Base-by-base conservation (phyloP, 306 rosid species). In the Cucumis cinereus region DNA sequence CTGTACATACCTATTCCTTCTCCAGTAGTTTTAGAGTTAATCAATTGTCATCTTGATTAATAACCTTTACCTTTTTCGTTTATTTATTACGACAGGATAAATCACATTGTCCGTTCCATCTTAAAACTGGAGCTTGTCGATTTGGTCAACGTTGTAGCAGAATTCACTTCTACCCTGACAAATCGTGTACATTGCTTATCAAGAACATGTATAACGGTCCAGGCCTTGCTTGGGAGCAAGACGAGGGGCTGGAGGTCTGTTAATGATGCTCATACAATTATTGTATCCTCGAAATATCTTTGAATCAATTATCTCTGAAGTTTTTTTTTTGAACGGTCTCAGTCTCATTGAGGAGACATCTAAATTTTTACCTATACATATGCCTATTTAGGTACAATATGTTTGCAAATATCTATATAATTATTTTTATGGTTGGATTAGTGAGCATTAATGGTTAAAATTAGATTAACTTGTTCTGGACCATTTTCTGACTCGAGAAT, bases 161-260 rank as follows among this genome's bases (percentile, higher is more conserved):
- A 82, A 94, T 89, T 59, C 98, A 94, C 86, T 91, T 90, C 79
- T 89, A 87, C 83, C 96, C 97, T 40, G 88, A 90, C 49, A 89
- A 90, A 77, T 84, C 97, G 17, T 84, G 81, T 85, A 94, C 98
- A 0, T 79, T 94, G 77, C 93, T 94, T 69, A 87, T 94, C 68
- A 90, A 84, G 83, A 94, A 91, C 86, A 91, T 94, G 98, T 91
- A 89, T 84, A 89, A 77, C 74, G 96, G 94, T 81, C 98, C 98
- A 53, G 96, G 97, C 86, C 97, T 91, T 83, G 89, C 95, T 64
- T 93, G 96, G 91, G 98, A 94, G 79, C 97, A 90, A 78, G 98
- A 91, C 55, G 92, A 91, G 85, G 97, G 88, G 89, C 98, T 94
- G 79, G 98, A 94, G 98, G 97, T 94, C 96, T 91, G 97, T 93